Evolutionary conservation across 2,329 filamentous ascomycete genomes (phyloP), one percentile per base, ranked within the genome.

Genomic region (Cyclaneusma minus): DNA sequence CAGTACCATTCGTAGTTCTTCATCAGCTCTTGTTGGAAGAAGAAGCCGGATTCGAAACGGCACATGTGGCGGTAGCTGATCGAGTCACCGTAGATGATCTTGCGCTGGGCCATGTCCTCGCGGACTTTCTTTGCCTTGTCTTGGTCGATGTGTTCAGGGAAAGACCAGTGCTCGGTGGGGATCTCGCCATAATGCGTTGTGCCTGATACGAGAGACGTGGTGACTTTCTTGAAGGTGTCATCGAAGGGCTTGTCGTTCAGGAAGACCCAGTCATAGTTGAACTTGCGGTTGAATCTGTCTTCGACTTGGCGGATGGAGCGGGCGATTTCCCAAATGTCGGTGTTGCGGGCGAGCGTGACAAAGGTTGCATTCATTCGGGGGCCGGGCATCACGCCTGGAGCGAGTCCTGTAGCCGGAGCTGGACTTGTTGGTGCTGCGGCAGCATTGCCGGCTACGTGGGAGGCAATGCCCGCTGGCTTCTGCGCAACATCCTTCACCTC

Each of bases 51-150:
- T 56, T 98, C 89, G 50, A 93, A 98, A 37, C 89, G 82, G 57
- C 89, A 98, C 89, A 98, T 98, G 63, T 98, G 91, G 36, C 89
- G 75, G 62, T 98, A 98, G 58, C 82, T 92, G 56, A 92, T 59
- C 7, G 84, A 93, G 54, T 95, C 89, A 34, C 89, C 89, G 50
- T 98, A 98, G 55, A 98, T 98, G 52, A 98, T 92, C 60, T 94
- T 91, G 49, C 76, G 73, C 51, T 82, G 68, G 30, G 70, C 73
- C 89, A 98, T 98, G 43, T 94, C 82, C 57, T 94, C 77, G 34
- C 89, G 80, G 33, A 89, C 84, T 54, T 82, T 79, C 46, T 70
- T 69, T 21, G 89, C 91, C 59, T 80, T 91, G 27, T 94, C 81
- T 55, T 93, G 79, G 49, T 98, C 89, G 45, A 98, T 98, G 65